Conservation (phyloP, 805 yeast genomes). For the Metschnikowia proteae region DNA sequence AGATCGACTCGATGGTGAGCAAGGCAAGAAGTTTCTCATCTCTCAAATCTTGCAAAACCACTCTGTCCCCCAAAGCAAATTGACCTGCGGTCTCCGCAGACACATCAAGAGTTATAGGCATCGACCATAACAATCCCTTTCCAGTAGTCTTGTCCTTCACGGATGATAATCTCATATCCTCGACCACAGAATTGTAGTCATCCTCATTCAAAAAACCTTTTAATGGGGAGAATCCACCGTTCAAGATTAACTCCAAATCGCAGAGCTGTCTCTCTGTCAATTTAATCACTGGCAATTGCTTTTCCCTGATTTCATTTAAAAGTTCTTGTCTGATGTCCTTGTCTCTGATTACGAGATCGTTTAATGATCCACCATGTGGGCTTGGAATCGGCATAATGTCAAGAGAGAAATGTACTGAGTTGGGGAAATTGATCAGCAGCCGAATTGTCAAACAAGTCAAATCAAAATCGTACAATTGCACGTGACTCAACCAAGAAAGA, state of each 20-base stretch:
- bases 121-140: slow-evolving; percentile 79
- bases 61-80: slow-evolving; percentile 53
- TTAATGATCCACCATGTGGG: slow-evolving; percentile 91
- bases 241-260: slow-evolving; percentile 84
- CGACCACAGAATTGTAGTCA: slow-evolving; percentile 67
- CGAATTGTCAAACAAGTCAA: neutral
- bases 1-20: slow-evolving; percentile 72
- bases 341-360: slow-evolving; percentile 85
- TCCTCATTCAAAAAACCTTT: slow-evolving; percentile 62
- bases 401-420: neutral
- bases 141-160: slow-evolving; percentile 29
- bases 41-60: slow-evolving; percentile 76
- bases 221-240: slow-evolving; percentile 92
- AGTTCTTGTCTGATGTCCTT: slow-evolving; percentile 53
- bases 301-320: slow-evolving; percentile 50
- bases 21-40: slow-evolving; percentile 78
- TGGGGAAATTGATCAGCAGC: neutral
- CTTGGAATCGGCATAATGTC: slow-evolving; percentile 51
- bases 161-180: slow-evolving; percentile 63
- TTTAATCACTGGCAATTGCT: slow-evolving; percentile 40
- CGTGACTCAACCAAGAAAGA: slow-evolving; percentile 1
- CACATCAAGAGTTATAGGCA: slow-evolving; percentile 89
- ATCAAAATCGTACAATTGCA: slow-evolving; percentile 5
- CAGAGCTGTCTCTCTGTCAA: slow-evolving; percentile 88
- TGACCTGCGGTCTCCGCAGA: slow-evolving; percentile 44